These are phyloP conservation scores for Pyricularia grisea DNA, from an alignment of 2,329 filamentous ascomycete species.

Conservation along the genomic window DNA sequence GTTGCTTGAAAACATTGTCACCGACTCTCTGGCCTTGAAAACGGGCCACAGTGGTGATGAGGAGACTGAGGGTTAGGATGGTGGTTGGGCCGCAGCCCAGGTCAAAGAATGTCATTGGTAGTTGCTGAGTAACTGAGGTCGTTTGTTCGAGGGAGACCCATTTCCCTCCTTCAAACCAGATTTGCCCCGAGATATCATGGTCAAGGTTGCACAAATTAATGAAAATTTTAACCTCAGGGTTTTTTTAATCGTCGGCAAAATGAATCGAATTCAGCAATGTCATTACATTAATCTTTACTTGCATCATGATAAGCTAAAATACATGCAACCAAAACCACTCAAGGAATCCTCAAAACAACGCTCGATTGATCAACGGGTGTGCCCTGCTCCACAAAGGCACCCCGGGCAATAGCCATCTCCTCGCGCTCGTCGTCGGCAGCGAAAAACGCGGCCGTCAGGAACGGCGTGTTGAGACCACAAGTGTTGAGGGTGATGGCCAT, in stretches of 20 bases:
- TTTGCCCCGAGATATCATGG: too few species aligned
- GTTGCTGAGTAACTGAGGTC: neutral
- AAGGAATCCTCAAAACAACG: neutral
- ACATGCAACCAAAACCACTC: neutral
- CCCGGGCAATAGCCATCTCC: neutral
- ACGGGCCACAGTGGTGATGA: neutral
- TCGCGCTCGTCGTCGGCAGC: constrained; percentile 6
- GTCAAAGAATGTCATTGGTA: neutral
- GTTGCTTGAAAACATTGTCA: neutral
- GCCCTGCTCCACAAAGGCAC: neutral
- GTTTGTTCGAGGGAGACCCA: too few species aligned
- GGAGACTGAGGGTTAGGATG: neutral
- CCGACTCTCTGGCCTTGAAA: neutral
- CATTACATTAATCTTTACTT: neutral
- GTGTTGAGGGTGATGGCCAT: neutral
- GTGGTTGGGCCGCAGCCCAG: neutral
- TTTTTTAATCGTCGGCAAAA: too few species aligned
- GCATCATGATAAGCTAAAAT: neutral
- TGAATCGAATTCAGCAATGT: neutral
- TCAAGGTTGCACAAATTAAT: too few species aligned
- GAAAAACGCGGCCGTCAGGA: neutral
- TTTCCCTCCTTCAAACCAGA: too few species aligned
- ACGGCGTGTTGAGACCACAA: neutral
- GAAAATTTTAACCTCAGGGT: too few species aligned
- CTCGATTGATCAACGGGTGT: neutral